Base-by-base conservation (phyloP, 139 green algal genomes). In the Coelastrella sp. region DNA sequence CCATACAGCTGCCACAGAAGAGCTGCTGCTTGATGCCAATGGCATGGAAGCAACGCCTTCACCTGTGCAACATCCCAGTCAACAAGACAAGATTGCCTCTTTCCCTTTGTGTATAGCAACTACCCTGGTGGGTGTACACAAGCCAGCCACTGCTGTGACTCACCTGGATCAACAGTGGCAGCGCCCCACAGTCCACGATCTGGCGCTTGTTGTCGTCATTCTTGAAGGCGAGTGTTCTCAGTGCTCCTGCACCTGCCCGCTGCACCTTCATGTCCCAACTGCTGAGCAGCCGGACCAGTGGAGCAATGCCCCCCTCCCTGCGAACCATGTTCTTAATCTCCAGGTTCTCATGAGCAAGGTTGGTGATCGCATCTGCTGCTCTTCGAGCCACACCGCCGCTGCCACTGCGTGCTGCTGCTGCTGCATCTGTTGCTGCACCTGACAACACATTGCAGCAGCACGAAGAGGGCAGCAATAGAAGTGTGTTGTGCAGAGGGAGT, bases 151-250 rank as follows among this genome's bases (percentile, higher is more conserved):
- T 4, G 12, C 5, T 17, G 9, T 70, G 63, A 49, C 83, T 7
- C 76, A 92, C 88, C 90, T 98, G 97, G 72, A 99, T 97, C n/a
- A 99, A 94, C 12, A 96, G 95, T 25, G 96, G 96, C 83, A 99
- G 93, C 0, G 97, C 96, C 7, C 96, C 95, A 72, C 95, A 95
- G 60, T 99, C 96, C 73, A 99, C 98, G 15, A 99, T 99, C 91
- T 98, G 95, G 49, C 97, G 95, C 91, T 99, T 99, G 95, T 99
- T 99, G 70, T 98, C 96, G 49, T 99, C 97, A 82, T 99, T 99
- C 88, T 99, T 99, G 94, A 99, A 99, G 0, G 98, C 98, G 25
- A 99, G 94, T 7, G 98, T 99, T 35, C 98, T 93, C 92, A 99
- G 91, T 4, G 96, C 96, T 8, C 96, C 96, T 19, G 97, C 97